A percentile compares a stretch with the other conserved stretches of the same genome.
Conservation (phyloP, 2,329 filamentous ascomycete species). For the Pyricularia sp. region DNA sequence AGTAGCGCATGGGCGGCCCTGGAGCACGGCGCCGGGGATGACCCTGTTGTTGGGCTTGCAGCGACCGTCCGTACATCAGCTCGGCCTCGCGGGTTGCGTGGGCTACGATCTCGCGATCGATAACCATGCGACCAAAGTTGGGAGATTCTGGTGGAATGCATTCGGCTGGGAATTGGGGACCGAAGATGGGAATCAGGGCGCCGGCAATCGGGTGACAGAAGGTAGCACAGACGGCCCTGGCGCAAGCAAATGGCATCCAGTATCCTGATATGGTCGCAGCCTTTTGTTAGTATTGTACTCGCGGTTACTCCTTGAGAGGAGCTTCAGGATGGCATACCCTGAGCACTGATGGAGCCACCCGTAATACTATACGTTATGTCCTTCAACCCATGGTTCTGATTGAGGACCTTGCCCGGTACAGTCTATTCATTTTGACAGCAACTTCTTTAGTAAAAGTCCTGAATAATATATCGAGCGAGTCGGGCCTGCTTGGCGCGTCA, state of each 20-base stretch:
- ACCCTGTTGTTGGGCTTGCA: background rate
- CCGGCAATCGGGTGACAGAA: constrained; percentile 82
- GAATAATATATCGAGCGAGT: background rate
- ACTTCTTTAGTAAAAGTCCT: background rate
- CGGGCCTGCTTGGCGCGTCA: background rate
- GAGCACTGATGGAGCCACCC: constrained; percentile 78
- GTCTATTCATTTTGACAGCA: constrained; percentile 48
- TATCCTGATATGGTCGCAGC: constrained; percentile 55
- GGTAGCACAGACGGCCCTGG: constrained; percentile 76
- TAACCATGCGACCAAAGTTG: constrained; percentile 59
- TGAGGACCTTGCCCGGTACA: constrained; percentile 74
- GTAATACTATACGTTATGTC: constrained; percentile 95
- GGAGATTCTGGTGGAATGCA: constrained; percentile 58
- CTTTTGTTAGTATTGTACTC: constrained; percentile 8
- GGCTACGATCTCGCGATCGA: constrained; percentile 45
- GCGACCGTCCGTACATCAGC: background rate
- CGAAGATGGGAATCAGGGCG: constrained; percentile 85
- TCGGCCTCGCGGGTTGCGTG: constrained; percentile 30
- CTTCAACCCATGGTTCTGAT: constrained; percentile 68
- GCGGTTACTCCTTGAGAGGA: constrained; percentile 3
- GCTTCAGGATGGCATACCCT: constrained; percentile 50
- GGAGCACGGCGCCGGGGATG: background rate
- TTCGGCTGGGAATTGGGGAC: constrained; percentile 63
- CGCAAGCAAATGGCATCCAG: constrained; percentile 89
- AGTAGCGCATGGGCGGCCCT: background rate